These are phyloP conservation scores for Coleophoma crateriformis DNA, from an alignment of 2,329 filamentous ascomycete genomes.

Conservation along the genomic window DNA sequence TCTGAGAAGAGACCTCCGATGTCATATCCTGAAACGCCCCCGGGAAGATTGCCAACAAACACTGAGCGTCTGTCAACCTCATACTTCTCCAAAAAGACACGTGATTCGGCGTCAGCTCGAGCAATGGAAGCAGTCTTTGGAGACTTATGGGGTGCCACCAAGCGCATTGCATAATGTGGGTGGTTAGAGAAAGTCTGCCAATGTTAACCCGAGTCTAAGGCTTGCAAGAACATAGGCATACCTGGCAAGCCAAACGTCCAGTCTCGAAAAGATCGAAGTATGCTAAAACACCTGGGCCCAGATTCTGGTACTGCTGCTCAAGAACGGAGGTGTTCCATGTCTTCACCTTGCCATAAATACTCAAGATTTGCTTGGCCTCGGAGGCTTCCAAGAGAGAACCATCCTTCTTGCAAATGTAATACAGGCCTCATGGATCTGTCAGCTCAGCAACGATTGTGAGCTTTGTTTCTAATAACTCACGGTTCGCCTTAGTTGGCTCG, in stretches of 20 bases:
- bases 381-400: conserved; percentile 31
- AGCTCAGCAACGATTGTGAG: neutral
- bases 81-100: conserved; percentile 26
- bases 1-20: conserved; percentile 31
- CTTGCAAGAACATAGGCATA: conserved; percentile 26
- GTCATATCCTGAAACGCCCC: conserved; percentile 28
- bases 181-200: conserved; percentile 15
- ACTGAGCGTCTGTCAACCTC: conserved; percentile 40
- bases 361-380: conserved; percentile 39
- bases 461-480: conserved; percentile 31
- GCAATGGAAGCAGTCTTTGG: conserved; percentile 1
- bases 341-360: conserved; percentile 36
- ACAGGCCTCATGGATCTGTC: conserved; percentile 34
- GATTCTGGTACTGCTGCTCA: too few species aligned
- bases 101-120: too few species aligned
- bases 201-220: too few species aligned
- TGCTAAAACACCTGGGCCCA: conserved; percentile 32
- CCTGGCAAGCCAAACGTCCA: conserved; percentile 40
- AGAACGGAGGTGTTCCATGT: conserved; percentile 4
- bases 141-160: conserved; percentile 22
- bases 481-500: conserved; percentile 54
- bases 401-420: conserved; percentile 38
- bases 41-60: conserved; percentile 41
- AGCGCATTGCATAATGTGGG: conserved; percentile 27
- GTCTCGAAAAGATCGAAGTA: conserved; percentile 46